Conservation (phyloP, 2,329 filamentous ascomycete genomes). For the Claviceps paspali region DNA sequence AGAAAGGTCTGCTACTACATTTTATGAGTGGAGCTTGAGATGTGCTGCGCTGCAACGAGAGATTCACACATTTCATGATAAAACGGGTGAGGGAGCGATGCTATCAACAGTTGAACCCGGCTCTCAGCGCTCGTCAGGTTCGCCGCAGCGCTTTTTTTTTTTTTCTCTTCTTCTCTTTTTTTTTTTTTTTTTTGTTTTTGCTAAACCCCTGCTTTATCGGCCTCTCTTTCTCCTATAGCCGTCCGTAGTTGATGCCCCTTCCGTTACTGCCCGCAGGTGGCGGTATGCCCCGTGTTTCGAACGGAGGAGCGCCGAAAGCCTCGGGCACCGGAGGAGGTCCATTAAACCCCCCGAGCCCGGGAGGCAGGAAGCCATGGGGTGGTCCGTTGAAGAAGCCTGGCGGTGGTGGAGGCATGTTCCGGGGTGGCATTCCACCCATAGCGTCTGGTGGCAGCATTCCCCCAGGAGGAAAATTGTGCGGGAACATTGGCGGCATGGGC, state of each 20-base stretch:
- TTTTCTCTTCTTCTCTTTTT: too few species aligned
- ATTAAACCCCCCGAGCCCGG: constrained; percentile 40
- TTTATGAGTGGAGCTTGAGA: not conserved
- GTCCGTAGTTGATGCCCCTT: constrained; percentile 19
- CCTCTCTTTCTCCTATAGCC: constrained; percentile 11
- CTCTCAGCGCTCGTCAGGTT: not conserved
- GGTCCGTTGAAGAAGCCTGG: constrained; percentile 40
- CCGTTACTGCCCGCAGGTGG: constrained; percentile 28
- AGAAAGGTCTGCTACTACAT: not conserved
- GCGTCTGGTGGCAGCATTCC: constrained; percentile 31
- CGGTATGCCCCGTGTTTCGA: constrained; percentile 40
- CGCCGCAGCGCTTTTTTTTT: too few species aligned
- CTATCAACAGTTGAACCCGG: not conserved
- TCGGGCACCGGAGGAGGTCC: constrained; percentile 32
- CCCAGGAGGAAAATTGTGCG: constrained; percentile 42
- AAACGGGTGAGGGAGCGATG: not conserved
- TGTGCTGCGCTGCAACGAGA: not conserved
- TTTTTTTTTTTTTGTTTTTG: not conserved
- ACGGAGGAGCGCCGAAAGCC: constrained; percentile 30
- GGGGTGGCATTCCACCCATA: constrained; percentile 33
- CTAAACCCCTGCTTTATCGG: not conserved
- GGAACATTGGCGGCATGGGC: constrained; percentile 43
- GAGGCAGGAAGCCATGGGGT: constrained; percentile 37
- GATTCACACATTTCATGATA: not conserved
- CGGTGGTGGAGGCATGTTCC: constrained; percentile 40